These are phyloP conservation scores for Suillus discolor DNA, from an alignment of 768 basidiomycete genomes.

Conservation along the genomic window DNA sequence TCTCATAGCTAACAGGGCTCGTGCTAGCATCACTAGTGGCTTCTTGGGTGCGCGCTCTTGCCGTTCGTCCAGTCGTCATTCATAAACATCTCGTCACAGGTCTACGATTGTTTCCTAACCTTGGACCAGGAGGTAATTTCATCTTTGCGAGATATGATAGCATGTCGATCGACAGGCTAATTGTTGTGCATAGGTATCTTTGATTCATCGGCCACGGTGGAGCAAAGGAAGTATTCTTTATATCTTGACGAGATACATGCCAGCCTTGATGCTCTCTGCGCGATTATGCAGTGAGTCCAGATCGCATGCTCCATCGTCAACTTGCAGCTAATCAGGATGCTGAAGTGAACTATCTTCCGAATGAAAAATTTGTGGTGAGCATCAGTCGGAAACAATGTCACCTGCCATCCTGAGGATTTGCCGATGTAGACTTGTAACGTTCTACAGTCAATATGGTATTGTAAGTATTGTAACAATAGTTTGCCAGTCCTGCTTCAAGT, in stretches of 20 bases:
- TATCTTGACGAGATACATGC: background rate
- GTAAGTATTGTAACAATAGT: background rate
- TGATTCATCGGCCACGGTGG: background rate
- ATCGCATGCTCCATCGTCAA: background rate
- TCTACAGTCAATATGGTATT: background rate
- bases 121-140: constrained; percentile 3
- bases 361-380: background rate
- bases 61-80: background rate
- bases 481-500: background rate
- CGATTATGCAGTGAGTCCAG: background rate
- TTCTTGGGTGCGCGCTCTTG: background rate
- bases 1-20: background rate
- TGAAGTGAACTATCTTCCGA: constrained; percentile 1
- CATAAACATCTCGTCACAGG: background rate
- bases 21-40: background rate
- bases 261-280: background rate
- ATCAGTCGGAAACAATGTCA: background rate
- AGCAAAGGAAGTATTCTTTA: background rate
- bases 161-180: background rate
- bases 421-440: background rate
- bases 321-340: background rate
- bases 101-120: constrained; percentile 1
- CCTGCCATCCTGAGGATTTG: background rate
- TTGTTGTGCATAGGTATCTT: background rate
- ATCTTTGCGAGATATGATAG: background rate